phyloP scores from a whole-genome alignment of 495 filamentous ascomycete genomes.

The Xylaria grammica region DNA sequence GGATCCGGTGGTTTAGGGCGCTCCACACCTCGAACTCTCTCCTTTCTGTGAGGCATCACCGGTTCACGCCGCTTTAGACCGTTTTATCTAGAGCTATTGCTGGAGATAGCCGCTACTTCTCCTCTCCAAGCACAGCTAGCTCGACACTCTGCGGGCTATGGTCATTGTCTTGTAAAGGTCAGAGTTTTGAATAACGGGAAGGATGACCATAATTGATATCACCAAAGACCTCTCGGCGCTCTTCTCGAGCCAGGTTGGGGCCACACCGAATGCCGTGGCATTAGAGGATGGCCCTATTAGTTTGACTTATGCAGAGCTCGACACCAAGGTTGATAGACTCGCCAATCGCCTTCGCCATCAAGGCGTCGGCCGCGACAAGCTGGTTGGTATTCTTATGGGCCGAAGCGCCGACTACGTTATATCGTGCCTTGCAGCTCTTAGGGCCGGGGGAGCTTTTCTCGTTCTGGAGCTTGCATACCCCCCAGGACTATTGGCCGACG shows the following conservation, averaged over 20 bases:
- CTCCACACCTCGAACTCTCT: background rate
- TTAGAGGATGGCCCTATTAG: conserved; percentile 61
- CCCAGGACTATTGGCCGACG: conserved; percentile 65
- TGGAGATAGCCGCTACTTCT: background rate
- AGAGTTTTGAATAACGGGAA: background rate
- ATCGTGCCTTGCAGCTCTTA: conserved; percentile 68
- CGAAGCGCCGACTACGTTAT: conserved; percentile 73
- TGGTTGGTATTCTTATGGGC: conserved; percentile 69
- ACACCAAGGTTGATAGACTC: conserved; percentile 59
- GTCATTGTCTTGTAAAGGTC: background rate
- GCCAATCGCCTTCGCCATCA: conserved; percentile 56
- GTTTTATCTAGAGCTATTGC: background rate
- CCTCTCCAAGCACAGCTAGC: background rate
- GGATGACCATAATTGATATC: conserved; percentile 64
- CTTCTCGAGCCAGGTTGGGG: conserved; percentile 60
- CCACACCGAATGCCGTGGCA: conserved; percentile 63
- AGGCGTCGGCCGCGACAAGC: conserved; percentile 64
- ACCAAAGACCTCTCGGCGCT: conserved; percentile 67
- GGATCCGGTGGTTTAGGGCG: background rate
- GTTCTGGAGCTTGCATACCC: conserved; percentile 74
- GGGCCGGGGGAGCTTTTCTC: conserved; percentile 72
- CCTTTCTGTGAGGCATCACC: conserved; percentile 2
- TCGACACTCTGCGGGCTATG: background rate
- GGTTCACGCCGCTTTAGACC: background rate
- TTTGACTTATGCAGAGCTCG: conserved; percentile 67